A percentile compares a stretch with the other conserved stretches of the same genome.
phyloP scores from a whole-genome alignment of 768 basidiomycete genomes.

The Podaxis carcinomalis region DNA sequence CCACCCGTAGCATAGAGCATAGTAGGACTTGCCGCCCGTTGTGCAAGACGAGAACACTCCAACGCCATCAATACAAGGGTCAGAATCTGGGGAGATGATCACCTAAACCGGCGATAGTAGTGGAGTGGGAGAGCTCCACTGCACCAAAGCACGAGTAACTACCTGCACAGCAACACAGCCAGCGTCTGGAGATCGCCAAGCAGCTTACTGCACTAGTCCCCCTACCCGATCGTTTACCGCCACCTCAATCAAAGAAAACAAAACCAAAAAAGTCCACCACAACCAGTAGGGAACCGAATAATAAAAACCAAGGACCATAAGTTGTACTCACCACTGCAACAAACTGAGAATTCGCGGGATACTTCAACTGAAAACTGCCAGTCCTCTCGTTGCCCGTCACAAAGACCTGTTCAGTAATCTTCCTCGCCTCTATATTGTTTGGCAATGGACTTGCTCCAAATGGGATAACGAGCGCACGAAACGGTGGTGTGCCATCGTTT shows the following conservation, averaged over 20 bases:
- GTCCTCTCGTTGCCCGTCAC: constrained; percentile 28
- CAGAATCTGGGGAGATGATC: not conserved
- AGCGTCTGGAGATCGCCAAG: not conserved
- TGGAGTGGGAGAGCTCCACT: not conserved
- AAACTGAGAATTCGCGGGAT: constrained; percentile 65
- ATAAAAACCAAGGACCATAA: constrained; percentile 5
- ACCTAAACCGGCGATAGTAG: not conserved
- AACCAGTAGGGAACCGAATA: constrained; percentile 1
- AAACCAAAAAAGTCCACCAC: constrained; percentile 1
- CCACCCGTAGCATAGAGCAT: not conserved
- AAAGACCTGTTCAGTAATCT: constrained; percentile 54
- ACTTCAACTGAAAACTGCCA: constrained; percentile 54
- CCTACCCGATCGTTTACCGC: not conserved
- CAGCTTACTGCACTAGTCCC: not conserved
- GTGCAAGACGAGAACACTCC: not conserved
- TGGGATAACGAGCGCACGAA: constrained; percentile 62
- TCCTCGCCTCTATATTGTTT: constrained; percentile 61
- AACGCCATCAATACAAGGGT: not conserved
- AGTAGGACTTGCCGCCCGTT: not conserved
- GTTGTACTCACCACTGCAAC: constrained; percentile 65
- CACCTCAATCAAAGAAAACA: not conserved
- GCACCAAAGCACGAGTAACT: not conserved
- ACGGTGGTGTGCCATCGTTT: constrained; percentile 57
- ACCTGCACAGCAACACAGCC: not conserved
- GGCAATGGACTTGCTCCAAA: constrained; percentile 58